Percentiles rank a stretch among this genome's conserved stretches.
Evolutionary conservation across 345 rosid genomes (phyloP).

Genomic region (Rubroshorea leprosula): DNA sequence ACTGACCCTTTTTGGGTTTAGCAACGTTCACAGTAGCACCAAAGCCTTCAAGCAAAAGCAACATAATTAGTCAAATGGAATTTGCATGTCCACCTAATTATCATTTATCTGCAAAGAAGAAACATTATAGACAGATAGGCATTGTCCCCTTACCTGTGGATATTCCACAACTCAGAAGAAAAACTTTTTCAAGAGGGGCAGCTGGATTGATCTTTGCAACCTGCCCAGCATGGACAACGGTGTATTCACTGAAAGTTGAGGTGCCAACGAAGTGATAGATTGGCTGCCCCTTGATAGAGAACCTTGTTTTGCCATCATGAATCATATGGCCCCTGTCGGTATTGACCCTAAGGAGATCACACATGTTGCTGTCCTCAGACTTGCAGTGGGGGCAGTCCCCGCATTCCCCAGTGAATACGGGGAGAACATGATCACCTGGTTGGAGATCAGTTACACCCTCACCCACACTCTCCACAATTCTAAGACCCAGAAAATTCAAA

Average conservation of each 20-base stretch:
- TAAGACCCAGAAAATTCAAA: background rate
- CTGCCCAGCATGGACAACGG: too few relatives aligned
- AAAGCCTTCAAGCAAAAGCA: conserved; percentile 28
- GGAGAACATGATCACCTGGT: conserved; percentile 39
- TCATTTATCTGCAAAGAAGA: background rate
- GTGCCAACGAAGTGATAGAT: conserved; percentile 39
- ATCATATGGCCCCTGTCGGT: conserved; percentile 35
- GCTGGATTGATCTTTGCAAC: conserved; percentile 54
- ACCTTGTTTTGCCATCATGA: conserved; percentile 32
- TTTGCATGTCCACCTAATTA: too few relatives aligned
- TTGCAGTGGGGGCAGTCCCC: conserved; percentile 28
- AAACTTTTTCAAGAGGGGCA: conserved; percentile 83
- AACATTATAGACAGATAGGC: background rate
- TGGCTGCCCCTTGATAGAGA: conserved; percentile 33
- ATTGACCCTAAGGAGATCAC: conserved; percentile 31
- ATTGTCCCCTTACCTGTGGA: conserved; percentile 47
- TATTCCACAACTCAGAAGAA: conserved; percentile 67
- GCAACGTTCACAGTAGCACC: conserved; percentile 82
- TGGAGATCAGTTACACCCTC: conserved; percentile 29
- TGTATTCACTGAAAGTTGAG: conserved; percentile 37
- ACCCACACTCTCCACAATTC: conserved; percentile 43
- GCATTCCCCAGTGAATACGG: conserved; percentile 38
- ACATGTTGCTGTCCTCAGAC: conserved; percentile 33
- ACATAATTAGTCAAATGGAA: background rate
- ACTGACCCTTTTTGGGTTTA: conserved; percentile 57